Percentiles rank a stretch among this genome's conserved stretches.
Conservation (phyloP, 169 alveolate species). For the Fabrea salina region DNA sequence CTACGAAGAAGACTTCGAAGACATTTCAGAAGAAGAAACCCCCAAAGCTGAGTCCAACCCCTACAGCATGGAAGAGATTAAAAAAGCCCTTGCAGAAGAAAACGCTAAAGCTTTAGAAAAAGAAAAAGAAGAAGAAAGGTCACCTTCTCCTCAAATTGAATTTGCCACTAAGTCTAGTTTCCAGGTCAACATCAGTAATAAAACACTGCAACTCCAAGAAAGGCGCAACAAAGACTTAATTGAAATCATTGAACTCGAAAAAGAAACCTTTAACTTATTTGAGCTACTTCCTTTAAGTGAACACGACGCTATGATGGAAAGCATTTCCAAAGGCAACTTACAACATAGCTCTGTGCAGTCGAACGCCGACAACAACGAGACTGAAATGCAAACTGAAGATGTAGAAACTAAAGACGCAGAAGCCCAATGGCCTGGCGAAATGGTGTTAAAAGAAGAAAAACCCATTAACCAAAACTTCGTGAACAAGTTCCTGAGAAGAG, state of each 20-base stretch:
- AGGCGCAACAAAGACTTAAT: neutral
- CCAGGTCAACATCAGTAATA: neutral
- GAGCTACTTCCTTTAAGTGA: neutral
- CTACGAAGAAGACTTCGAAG: slow-evolving; percentile 30
- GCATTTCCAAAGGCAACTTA: neutral
- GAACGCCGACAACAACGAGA: neutral
- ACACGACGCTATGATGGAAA: neutral
- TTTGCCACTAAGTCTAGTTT: neutral
- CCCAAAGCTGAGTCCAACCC: neutral
- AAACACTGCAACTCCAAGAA: neutral
- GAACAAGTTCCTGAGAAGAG: slow-evolving; percentile 6
- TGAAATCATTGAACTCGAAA: neutral
- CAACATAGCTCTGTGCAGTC: neutral
- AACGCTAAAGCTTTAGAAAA: neutral
- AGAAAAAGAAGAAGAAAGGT: neutral
- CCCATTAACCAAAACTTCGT: neutral
- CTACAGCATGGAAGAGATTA: neutral
- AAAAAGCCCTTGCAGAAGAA: neutral
- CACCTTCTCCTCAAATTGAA: neutral
- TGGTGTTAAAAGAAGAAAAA: neutral
- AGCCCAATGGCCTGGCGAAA: slow-evolving; percentile 25
- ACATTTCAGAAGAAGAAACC: slow-evolving; percentile 14
- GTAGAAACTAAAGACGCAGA: neutral
- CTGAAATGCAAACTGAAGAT: neutral
- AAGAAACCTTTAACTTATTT: neutral